Percentiles rank a stretch among this genome's conserved stretches.
phyloP scores from a whole-genome alignment of 106 monocot species.

The Phalaenopsis aphrodite region DNA sequence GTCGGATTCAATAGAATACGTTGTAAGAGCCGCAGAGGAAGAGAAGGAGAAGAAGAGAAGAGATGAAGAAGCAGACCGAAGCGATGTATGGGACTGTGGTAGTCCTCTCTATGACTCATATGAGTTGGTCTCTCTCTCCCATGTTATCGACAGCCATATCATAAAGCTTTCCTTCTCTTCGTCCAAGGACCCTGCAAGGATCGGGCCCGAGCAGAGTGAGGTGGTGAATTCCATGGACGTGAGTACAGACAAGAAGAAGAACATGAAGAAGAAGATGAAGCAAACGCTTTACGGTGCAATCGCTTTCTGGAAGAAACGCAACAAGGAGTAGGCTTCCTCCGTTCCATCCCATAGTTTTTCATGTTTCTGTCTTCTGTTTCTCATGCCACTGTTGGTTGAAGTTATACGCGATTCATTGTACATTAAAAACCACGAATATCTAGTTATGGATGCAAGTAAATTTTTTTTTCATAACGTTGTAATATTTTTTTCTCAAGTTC shows the following conservation, averaged over 20 bases:
- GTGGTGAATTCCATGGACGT: not conserved
- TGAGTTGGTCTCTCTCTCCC: constrained; percentile 34
- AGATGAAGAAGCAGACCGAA: not conserved
- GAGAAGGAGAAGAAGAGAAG: not conserved
- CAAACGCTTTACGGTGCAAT: constrained; percentile 7
- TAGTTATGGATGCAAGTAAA: too few relatives aligned
- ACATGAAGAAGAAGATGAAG: constrained; percentile 5
- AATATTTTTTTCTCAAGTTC: too few relatives aligned
- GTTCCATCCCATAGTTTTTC: too few relatives aligned
- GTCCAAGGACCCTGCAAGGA: not conserved
- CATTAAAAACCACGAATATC: not conserved
- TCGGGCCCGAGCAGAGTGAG: not conserved
- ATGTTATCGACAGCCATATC: constrained; percentile 34
- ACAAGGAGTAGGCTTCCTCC: not conserved
- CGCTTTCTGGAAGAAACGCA: constrained; percentile 18
- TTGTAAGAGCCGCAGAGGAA: not conserved
- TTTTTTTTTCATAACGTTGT: too few relatives aligned
- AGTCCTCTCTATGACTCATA: constrained; percentile 67
- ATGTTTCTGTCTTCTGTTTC: too few relatives aligned
- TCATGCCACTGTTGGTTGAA: not conserved
- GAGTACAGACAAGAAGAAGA: constrained; percentile 11
- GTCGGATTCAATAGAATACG: not conserved
- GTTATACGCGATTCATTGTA: too few relatives aligned
- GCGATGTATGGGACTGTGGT: constrained; percentile 58
- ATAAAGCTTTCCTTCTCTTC: constrained; percentile 21